Evolutionary conservation across 225 moss, liverwort and hornwort genomes (phyloP), one percentile per base, ranked within the genome.

Genomic region (Climacium dendroides): DNA sequence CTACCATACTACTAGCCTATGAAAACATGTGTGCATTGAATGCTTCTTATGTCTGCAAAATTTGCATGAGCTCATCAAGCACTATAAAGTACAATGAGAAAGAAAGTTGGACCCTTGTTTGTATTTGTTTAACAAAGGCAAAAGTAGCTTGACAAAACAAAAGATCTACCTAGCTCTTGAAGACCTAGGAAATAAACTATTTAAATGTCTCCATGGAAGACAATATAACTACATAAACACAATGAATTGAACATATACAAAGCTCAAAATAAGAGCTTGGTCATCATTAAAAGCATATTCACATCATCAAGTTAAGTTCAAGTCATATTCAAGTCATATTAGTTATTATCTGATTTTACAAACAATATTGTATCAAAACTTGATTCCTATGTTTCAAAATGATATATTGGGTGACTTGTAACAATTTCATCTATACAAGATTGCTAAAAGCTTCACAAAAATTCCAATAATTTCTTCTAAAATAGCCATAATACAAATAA

Each of bases 61-160:
- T 52, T 67, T 73, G 79, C 73, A 54, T 85, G 85, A 59, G 34
- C 37, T 53, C 67, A 72, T 85, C 87, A 89, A 90, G 85, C 59
- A 61, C 78, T 85, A 71, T 76, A 88, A 74, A 85, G 81, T 89
- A 89, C 80, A 79, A 9, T 59, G 39, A 85, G 77, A 81, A 70
- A 85, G 90, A 90, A 89, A 79, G 65, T 70, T 54, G 85, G 83
- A 76, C 83, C 90, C 61, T 87, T 87, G 79, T 85, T 89, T 87
- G 82, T 90, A 54, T 87, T 92, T 47, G 76, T 80, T 52, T 87
- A 74, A 83, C 47, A 54, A 78, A 81, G 59, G 30, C 71, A 50
- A 48, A 47, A 48, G 70, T 63, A 84, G 81, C 64, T 59, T 61
- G 55, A 83, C 30, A n/a, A n/a, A n/a, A n/a, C 71, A 58, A 55